Conservation (phyloP, 1,139 yeast genomes). For the Protomyces inundatus region DNA sequence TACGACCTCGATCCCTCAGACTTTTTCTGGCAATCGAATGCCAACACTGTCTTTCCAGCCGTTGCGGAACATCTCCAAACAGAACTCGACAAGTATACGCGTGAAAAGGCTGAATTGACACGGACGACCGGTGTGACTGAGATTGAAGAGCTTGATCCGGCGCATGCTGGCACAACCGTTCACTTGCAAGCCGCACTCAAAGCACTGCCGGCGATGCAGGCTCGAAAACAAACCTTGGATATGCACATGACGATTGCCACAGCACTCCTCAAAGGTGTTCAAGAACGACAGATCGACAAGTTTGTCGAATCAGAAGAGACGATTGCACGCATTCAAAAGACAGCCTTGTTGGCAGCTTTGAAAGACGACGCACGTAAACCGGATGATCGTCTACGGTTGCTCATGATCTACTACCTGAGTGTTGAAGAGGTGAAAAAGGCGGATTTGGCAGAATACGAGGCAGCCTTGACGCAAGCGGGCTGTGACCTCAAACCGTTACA, state of each 20-base stretch:
- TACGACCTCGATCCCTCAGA: constrained; percentile 89
- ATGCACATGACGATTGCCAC: constrained; percentile 97
- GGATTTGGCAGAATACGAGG: constrained; percentile 63
- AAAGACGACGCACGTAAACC: constrained; percentile 48
- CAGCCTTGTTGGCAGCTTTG: constrained; percentile 43
- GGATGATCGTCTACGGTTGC: constrained; percentile 79
- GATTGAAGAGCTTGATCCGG: constrained; percentile 54
- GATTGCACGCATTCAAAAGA: constrained; percentile 46
- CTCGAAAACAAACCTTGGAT: constrained; percentile 80
- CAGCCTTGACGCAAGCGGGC: constrained; percentile 55
- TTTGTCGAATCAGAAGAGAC: constrained; percentile 88
- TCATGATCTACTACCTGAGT: constrained; percentile 61
- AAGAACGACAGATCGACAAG: constrained; percentile 77
- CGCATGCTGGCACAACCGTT: constrained; percentile 49
- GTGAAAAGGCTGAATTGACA: constrained; percentile 82
- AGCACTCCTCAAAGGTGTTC: constrained; percentile 72
- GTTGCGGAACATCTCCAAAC: constrained; percentile 92
- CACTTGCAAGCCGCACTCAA: constrained; percentile 84
- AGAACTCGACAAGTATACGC: constrained; percentile 72
- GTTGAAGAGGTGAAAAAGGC: constrained; percentile 53
- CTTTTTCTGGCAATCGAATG: constrained; percentile 81
- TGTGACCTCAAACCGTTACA: constrained; percentile 60
- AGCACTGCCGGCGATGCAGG: constrained; percentile 85
- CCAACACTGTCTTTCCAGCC: constrained; percentile 91
- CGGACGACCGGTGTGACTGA: constrained; percentile 65